Evolutionary conservation across 2,329 filamentous ascomycete genomes (phyloP).

Genomic region (Claviceps fusiformis): DNA sequence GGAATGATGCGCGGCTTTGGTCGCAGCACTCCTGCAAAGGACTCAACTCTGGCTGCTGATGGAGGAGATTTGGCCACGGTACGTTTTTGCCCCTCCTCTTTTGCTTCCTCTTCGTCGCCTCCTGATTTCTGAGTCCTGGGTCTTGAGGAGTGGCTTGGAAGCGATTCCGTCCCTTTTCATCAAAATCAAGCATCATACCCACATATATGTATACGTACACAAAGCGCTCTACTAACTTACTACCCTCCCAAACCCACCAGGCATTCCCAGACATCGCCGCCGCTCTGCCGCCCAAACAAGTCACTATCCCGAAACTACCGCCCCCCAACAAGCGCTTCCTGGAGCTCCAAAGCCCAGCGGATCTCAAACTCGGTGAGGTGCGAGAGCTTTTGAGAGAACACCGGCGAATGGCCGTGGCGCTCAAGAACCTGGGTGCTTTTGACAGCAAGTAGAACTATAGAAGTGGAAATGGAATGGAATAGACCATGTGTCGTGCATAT

Average conservation of each 20-base stretch:
- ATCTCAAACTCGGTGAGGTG: slow-evolving; percentile 62
- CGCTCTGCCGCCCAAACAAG: slow-evolving; percentile 36
- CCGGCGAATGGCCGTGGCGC: slow-evolving; percentile 50
- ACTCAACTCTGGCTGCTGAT: slow-evolving; percentile 28
- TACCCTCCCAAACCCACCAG: slow-evolving; percentile 19
- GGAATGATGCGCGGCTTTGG: slow-evolving; percentile 65
- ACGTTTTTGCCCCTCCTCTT: slow-evolving; percentile 14
- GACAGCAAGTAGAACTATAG: slow-evolving; percentile 23
- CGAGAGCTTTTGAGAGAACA: slow-evolving; percentile 61
- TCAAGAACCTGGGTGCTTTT: slow-evolving; percentile 51
- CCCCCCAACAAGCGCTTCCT: slow-evolving; percentile 63
- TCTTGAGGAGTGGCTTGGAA: no score
- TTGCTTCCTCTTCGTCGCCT: background rate
- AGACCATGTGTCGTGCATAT: background rate
- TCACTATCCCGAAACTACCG: slow-evolving; percentile 37
- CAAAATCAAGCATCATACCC: background rate
- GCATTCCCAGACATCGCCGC: slow-evolving; percentile 47
- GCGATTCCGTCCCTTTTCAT: background rate
- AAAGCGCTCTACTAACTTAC: background rate
- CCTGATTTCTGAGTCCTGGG: no score
- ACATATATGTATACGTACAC: background rate
- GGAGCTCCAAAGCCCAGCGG: slow-evolving; percentile 54
- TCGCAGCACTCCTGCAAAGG: slow-evolving; percentile 30
- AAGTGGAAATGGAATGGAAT: background rate
- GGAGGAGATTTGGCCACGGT: slow-evolving; percentile 46